Evolutionary conservation across 495 filamentous ascomycete genomes (phyloP).

Genomic region (Tuber aestivum): DNA sequence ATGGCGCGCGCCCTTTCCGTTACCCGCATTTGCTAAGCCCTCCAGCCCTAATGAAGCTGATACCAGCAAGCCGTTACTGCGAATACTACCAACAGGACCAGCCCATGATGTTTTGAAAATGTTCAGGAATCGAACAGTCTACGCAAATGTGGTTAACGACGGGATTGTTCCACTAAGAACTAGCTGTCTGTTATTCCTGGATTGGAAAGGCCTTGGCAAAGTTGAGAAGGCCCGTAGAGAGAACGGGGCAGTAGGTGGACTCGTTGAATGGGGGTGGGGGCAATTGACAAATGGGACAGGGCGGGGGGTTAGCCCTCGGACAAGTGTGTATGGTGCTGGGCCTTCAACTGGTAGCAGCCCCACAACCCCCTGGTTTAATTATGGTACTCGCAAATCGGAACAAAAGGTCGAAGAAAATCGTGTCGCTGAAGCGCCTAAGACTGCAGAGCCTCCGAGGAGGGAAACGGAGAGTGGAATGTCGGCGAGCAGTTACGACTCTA

Average conservation of each 20-base stretch:
- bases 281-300: slow-evolving; percentile 59
- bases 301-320: slow-evolving; percentile 15
- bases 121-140: slow-evolving; percentile 86
- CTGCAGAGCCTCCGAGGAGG: slow-evolving; percentile 17
- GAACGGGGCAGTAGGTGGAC: slow-evolving; percentile 82
- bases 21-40: slow-evolving; percentile 31
- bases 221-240: slow-evolving; percentile 93
- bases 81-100: slow-evolving; percentile 87
- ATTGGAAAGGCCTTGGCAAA: slow-evolving; percentile 87
- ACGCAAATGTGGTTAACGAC: slow-evolving; percentile 98
- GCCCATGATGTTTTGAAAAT: slow-evolving; percentile 79
- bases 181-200: slow-evolving; percentile 91
- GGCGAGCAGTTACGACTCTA: slow-evolving; percentile 35
- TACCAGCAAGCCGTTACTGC: slow-evolving; percentile 70
- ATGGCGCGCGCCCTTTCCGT: slow-evolving; percentile 71
- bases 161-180: slow-evolving; percentile 93
- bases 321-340: slow-evolving; percentile 1
- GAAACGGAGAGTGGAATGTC: slow-evolving; percentile 11
- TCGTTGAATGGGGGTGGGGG: slow-evolving; percentile 90
- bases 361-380: slow-evolving; percentile 7
- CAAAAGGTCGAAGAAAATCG: slow-evolving; percentile 26
- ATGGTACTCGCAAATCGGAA: slow-evolving; percentile 4
- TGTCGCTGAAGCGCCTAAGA: slow-evolving; percentile 29
- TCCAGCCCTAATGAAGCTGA: slow-evolving; percentile 23
- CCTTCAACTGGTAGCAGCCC: slow-evolving; percentile 15